Evolutionary conservation across 2,329 filamentous ascomycete species (phyloP), one percentile per base, ranked within the genome.

Genomic region (Hansfordia pulvinata): DNA sequence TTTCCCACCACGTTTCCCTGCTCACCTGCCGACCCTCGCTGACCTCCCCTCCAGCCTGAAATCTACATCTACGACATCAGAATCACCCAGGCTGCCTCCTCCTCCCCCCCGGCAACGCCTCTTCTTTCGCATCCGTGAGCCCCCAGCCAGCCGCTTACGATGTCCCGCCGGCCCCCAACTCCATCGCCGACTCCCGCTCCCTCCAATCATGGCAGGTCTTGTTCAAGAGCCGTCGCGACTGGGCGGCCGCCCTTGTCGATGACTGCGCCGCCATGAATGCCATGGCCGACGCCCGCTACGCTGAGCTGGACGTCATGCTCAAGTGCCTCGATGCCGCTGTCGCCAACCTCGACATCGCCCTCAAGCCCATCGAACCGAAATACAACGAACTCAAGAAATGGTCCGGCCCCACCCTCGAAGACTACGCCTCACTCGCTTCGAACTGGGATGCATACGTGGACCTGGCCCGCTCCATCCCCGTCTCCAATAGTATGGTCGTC

Each of bases 41-140:
- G 23, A 38, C 17, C 14, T 15, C 5, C 14, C 17, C 22, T 25
- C 16, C 39, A 92, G 78, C 81, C 73, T 38, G 85, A 96, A 49
- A 75, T 98, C 30, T 96, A 81, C 49, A 72, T 96, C 27, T 98
- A 93, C 54, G 85, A 94, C 52, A 79, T 85, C 35, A 74, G 76
- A 39, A 72, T 78, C 41, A 73, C 78, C 36, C 65, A 76, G 36
- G 52, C 70, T 26, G 55, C 64, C 25, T 59, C 66, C 27, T 42
- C 63, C 6, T 54, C 52, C 19, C 48, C 53, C 24, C 44, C 58
- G 6, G 51, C 58, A 11, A 53, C 53, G 11, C 49, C n/a, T n/a
- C n/a, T n/a, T n/a, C n/a, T n/a, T n/a, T 61, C 28, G 47, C 62
- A 33, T 53, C 56, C 41, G 63, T 72, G 30, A 41, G 60, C 33